Evolutionary conservation across 129 eudicot genomes (phyloP), one percentile per base, ranked within the genome.

Genomic region (Saussurea involucrata): DNA sequence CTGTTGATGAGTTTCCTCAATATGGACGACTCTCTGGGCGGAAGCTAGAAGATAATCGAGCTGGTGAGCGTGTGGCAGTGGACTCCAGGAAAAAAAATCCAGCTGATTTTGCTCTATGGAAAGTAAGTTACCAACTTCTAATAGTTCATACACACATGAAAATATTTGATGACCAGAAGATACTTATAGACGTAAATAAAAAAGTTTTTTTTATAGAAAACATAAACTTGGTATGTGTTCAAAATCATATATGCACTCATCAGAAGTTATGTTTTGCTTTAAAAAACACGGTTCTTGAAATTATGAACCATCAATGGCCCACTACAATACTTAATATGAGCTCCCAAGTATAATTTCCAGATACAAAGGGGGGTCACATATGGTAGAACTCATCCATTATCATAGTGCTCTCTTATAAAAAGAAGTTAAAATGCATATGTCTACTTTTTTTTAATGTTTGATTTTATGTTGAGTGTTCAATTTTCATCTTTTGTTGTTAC

Each of bases 31-130:
- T 95, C 70, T 95, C 99, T 55, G 97, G 97, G 37, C 76, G 99
- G 33, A 95, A 88, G 68, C 70, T 92, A 67, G 96, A 92, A 87
- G 97, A 92, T 81, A 95, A 95, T 76, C 88, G 99, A 74, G 96
- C 99, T 34, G 99, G 99, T 68, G 97, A 95, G 60, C 83, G 99
- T 71, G 99, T 95, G 65, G 87, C 89, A 68, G 93, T 95, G 24
- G 95, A 95, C 86, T 83, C 92, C 0, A 86, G 99, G 84, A 95
- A 95, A 89, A 88, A 80, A 75, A 90, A 92, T 74, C 96, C 99
- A 20, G 97, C 96, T 84, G 99, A 95, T 85, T 95, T 95, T 73
- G 96, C 97, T 82, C 81, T 95, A n/a, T 95, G 99, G 99, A 95
- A 95, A 80, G 99, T 95, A 80, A 83, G 89, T 73, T 73, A 18